Evolutionary conservation across 2,329 filamentous ascomycete genomes (phyloP).

Genomic region (Remersonia thermophila): DNA sequence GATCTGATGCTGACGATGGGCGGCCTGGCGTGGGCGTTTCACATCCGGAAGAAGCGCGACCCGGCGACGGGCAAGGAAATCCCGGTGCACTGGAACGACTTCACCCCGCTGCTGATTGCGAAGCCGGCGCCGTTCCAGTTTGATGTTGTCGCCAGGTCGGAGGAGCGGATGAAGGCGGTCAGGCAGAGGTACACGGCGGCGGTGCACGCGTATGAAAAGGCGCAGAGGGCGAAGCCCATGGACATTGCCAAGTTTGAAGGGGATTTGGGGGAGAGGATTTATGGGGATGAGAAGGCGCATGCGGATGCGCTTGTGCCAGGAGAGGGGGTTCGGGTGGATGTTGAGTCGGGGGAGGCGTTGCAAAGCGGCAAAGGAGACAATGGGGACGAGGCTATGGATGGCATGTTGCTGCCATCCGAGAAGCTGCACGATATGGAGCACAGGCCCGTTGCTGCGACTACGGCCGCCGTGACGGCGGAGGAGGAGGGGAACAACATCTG

Average conservation of each 20-base stretch:
- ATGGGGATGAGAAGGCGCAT: slow-evolving; percentile 1
- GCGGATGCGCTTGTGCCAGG: too few relatives aligned
- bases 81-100: slow-evolving; percentile 32
- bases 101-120: slow-evolving; percentile 31
- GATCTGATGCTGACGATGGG: slow-evolving; percentile 19
- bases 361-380: too few relatives aligned
- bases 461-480: too few relatives aligned
- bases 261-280: slow-evolving; percentile 4
- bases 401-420: too few relatives aligned
- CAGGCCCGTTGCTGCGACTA: too few relatives aligned
- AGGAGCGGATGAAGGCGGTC: slow-evolving; percentile 17
- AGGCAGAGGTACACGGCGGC: slow-evolving; percentile 21
- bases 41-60: slow-evolving; percentile 20
- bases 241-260: slow-evolving; percentile 6
- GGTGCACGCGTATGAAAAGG: slow-evolving; percentile 9
- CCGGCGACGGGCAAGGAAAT: slow-evolving; percentile 15
- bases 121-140: slow-evolving; percentile 30
- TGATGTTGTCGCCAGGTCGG: slow-evolving; percentile 22
- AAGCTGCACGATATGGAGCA: too few relatives aligned
- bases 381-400: too few relatives aligned
- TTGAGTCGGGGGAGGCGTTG: too few relatives aligned
- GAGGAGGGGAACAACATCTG: too few relatives aligned
- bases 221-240: slow-evolving; percentile 1
- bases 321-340: too few relatives aligned
- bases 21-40: slow-evolving; percentile 18